Evolutionary conservation across 495 filamentous ascomycete genomes (phyloP).

Genomic region (Xylaria grammica): DNA sequence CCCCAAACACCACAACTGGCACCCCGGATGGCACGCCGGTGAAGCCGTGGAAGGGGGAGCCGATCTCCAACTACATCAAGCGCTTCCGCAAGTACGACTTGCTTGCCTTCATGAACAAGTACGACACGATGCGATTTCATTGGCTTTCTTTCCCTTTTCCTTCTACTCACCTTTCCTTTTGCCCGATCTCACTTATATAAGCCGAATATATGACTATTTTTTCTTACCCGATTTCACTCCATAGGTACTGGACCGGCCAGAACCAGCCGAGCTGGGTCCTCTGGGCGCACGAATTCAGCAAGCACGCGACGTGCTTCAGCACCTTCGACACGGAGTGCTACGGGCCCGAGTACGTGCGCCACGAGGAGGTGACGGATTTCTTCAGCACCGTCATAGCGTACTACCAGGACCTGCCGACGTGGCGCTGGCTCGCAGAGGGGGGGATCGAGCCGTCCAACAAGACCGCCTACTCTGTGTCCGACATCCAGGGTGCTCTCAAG

Average conservation of each 20-base stretch:
- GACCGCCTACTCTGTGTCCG: slow-evolving; percentile 45
- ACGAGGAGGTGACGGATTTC: slow-evolving; percentile 55
- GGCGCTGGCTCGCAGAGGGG: slow-evolving; percentile 44
- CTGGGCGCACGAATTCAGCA: slow-evolving; percentile 62
- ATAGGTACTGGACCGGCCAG: slow-evolving; percentile 51
- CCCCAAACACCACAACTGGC: slow-evolving; percentile 58
- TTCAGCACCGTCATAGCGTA: slow-evolving; percentile 48
- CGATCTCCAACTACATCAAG: slow-evolving; percentile 51
- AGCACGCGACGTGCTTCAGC: slow-evolving; percentile 61
- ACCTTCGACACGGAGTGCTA: slow-evolving; percentile 58
- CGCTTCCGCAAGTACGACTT: slow-evolving; percentile 53
- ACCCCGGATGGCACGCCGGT: slow-evolving; percentile 48
- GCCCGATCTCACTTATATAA: too few relatives aligned
- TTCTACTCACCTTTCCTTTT: slow-evolving; percentile 2
- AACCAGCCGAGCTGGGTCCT: slow-evolving; percentile 49
- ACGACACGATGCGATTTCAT: too few relatives aligned
- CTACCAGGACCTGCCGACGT: slow-evolving; percentile 52
- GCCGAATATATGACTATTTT: too few relatives aligned
- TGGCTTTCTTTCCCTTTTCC: background rate
- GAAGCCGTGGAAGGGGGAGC: slow-evolving; percentile 48
- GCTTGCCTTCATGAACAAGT: slow-evolving; percentile 56
- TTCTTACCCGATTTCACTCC: too few relatives aligned
- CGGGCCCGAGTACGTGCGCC: slow-evolving; percentile 43
- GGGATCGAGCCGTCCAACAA: slow-evolving; percentile 42
- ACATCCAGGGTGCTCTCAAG: slow-evolving; percentile 45